Conservation (phyloP, 1,139 yeast genomes). For the Schwanniomyces etchellsii region DNA sequence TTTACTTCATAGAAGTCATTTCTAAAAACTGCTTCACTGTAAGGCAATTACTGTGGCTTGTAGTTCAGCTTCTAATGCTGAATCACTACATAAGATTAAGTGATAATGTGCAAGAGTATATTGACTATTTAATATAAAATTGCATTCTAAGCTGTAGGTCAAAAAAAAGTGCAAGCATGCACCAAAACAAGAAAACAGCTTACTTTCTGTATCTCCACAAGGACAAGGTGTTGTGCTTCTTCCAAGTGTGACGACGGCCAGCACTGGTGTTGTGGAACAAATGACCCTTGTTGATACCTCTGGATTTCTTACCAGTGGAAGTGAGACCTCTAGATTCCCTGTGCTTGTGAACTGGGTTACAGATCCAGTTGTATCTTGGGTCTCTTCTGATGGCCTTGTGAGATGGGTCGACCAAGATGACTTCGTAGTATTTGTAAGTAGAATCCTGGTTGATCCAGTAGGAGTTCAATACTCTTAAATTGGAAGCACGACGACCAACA, state of each 20-base stretch:
- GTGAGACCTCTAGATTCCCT: conserved; percentile 99
- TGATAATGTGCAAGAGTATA: too few species aligned
- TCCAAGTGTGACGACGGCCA: conserved; percentile 99
- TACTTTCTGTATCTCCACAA: conserved; percentile 99
- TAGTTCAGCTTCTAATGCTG: too few species aligned
- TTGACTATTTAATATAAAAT: too few species aligned
- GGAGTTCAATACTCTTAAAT: conserved; percentile 98
- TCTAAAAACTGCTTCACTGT: too few species aligned
- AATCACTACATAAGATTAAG: too few species aligned
- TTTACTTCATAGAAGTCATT: too few species aligned
- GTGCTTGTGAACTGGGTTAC: conserved; percentile 99
- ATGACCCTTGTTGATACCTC: conserved; percentile 99
- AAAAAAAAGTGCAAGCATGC: too few species aligned
- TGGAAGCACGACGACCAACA: conserved; percentile 98
- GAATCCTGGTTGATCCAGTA: conserved; percentile 99
- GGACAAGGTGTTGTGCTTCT: conserved; percentile 97
- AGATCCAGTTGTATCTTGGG: conserved; percentile 99
- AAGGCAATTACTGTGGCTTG: too few species aligned
- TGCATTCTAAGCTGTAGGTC: too few species aligned
- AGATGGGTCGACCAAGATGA: conserved; percentile 92
- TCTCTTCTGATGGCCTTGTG: conserved; percentile 99
- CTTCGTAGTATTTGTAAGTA: conserved; percentile 98
- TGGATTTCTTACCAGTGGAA: conserved; percentile 96
- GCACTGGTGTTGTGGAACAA: conserved; percentile 95
- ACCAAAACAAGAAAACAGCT: conserved; percentile 25